Evolutionary conservation across 1,284 basidiomycete genomes (phyloP).

Genomic region (Abortiporus biennis): DNA sequence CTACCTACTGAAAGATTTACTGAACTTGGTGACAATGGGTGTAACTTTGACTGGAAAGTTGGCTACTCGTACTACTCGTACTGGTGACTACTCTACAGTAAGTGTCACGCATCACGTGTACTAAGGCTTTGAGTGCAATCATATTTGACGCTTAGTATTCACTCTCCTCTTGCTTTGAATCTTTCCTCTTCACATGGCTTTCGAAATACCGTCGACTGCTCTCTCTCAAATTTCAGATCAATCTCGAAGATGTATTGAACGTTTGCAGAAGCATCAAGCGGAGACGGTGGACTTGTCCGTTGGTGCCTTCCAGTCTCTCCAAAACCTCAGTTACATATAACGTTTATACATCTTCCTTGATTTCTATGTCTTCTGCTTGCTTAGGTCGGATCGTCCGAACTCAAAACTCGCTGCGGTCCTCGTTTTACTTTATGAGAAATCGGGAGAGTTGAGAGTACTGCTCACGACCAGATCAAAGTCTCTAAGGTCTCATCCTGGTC

Average conservation of each 20-base stretch:
- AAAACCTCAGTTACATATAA: constrained; percentile 2
- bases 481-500: constrained; percentile 71
- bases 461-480: constrained; percentile 80
- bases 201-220: neutral
- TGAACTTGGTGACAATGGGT: no score
- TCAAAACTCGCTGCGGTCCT: constrained; percentile 68
- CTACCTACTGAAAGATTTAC: no score
- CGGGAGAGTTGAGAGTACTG: constrained; percentile 63
- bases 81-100: no score
- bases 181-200: no score
- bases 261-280: constrained; percentile 32
- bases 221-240: constrained; percentile 14
- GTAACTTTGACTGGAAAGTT: no score
- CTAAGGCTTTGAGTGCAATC: no score
- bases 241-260: constrained; percentile 23
- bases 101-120: no score
- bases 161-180: no score
- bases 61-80: no score
- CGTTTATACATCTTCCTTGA: constrained; percentile 4
- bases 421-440: constrained; percentile 68
- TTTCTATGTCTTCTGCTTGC: neutral
- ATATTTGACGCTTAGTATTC: no score
- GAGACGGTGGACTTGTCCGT: constrained; percentile 50
- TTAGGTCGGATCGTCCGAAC: constrained; percentile 42
- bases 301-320: constrained; percentile 8